These are phyloP conservation scores for Elongisporangium senticosum DNA, from an alignment of 352 stramenopile species.

Conservation along the genomic window DNA sequence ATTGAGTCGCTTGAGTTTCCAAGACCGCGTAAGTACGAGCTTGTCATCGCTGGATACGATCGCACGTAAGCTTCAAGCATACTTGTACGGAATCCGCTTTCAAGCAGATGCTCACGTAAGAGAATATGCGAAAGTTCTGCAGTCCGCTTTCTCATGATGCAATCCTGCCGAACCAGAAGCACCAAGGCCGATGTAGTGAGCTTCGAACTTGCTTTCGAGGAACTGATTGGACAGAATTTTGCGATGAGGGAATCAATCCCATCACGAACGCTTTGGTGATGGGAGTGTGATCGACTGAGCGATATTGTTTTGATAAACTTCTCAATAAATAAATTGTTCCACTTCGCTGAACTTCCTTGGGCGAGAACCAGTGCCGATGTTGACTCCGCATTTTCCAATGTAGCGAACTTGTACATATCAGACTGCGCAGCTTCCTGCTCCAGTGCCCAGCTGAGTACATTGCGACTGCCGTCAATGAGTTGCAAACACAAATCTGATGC, in stretches of 20 bases:
- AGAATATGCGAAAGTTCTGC: constrained; percentile 56
- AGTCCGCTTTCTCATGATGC: constrained; percentile 45
- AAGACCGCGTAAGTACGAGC: constrained; percentile 71
- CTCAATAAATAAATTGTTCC: constrained; percentile 73
- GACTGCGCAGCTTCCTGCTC: constrained; percentile 18
- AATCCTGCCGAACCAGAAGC: constrained; percentile 69
- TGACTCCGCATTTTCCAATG: not conserved
- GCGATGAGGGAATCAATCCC: constrained; percentile 39
- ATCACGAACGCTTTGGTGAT: constrained; percentile 57
- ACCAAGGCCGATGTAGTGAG: constrained; percentile 27
- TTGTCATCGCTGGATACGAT: constrained; percentile 69
- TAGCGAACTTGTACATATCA: not conserved
- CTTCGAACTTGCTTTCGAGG: not conserved
- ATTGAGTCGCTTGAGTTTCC: constrained; percentile 82
- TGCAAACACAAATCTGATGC: constrained; percentile 9
- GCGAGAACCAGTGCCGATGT: constrained; percentile 15
- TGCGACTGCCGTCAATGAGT: not conserved
- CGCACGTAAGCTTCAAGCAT: constrained; percentile 74
- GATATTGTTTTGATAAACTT: constrained; percentile 63
- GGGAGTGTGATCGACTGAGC: constrained; percentile 41
- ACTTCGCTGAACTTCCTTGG: constrained; percentile 26
- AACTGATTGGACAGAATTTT: not conserved
- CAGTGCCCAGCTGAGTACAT: constrained; percentile 10
- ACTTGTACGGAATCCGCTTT: constrained; percentile 56
- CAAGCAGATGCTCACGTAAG: constrained; percentile 73